phyloP scores from a whole-genome alignment of 192 early-diverging fungal genomes.

The Backusella mclennaniae region DNA sequence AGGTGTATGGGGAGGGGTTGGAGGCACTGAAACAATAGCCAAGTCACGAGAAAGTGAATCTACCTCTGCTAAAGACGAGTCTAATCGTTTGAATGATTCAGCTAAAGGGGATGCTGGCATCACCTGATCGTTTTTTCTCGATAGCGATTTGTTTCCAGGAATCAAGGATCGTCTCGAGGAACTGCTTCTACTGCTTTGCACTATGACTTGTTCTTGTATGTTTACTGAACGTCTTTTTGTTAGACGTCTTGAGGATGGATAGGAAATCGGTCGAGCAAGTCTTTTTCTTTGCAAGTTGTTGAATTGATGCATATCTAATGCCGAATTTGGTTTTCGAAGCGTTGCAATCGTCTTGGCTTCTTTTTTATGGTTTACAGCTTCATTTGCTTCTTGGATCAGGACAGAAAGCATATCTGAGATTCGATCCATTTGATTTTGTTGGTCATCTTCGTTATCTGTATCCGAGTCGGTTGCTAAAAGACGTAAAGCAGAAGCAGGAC shows the following conservation, averaged over 20 bases:
- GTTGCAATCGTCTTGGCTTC: not conserved
- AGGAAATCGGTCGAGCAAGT: not conserved
- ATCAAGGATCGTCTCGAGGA: not conserved
- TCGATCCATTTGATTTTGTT: conserved; percentile 21
- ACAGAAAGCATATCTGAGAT: conserved; percentile 31
- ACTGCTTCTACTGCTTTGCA: not conserved
- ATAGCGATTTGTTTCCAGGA: not conserved
- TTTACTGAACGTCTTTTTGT: not conserved
- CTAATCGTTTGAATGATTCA: conserved; percentile 27
- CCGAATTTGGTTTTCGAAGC: not conserved
- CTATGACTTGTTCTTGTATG: not conserved
- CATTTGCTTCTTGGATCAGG: conserved; percentile 35
- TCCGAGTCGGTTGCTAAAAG: not conserved
- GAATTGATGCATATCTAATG: not conserved
- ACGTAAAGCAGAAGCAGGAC: conserved; percentile 22
- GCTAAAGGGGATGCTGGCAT: not conserved
- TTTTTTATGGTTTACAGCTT: conserved; percentile 21
- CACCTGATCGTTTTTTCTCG: not conserved
- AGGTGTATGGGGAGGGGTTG: not conserved
- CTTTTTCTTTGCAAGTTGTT: not conserved
- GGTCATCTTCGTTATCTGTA: conserved; percentile 8
- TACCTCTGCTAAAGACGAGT: conserved; percentile 24
- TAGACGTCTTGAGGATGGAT: not conserved
- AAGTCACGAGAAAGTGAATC: conserved; percentile 35
- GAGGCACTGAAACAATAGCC: not conserved